These are phyloP conservation scores for Pseudoneurospora amorphoporcata DNA, from an alignment of 495 filamentous ascomycete genomes.

Conservation along the genomic window DNA sequence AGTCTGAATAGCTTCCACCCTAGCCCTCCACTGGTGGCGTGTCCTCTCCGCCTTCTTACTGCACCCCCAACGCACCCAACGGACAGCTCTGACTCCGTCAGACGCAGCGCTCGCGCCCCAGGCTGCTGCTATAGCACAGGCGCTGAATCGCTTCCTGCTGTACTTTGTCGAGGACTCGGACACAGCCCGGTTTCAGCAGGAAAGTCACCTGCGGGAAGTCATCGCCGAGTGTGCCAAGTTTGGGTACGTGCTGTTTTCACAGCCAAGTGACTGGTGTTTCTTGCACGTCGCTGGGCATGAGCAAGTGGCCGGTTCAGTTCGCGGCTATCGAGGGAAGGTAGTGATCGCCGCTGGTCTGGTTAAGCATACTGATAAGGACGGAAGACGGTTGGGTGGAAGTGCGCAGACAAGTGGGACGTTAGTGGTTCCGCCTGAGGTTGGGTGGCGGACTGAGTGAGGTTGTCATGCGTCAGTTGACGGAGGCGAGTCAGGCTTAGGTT, in stretches of 20 bases:
- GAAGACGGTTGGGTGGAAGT: constrained; percentile 9
- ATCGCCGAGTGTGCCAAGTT: constrained; percentile 23
- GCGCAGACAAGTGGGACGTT: not conserved
- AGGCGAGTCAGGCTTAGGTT: not conserved
- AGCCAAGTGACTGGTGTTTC: constrained; percentile 23
- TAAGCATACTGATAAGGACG: constrained; percentile 18
- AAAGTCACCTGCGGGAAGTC: constrained; percentile 22
- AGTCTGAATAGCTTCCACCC: constrained; percentile 12
- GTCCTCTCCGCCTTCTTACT: constrained; percentile 28
- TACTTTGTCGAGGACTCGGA: constrained; percentile 19
- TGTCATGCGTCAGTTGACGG: not conserved
- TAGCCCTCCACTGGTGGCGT: constrained; percentile 25
- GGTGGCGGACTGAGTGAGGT: not conserved
- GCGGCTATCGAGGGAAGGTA: constrained; percentile 7
- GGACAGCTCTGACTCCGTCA: constrained; percentile 20
- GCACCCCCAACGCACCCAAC: constrained; percentile 20
- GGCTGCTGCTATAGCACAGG: constrained; percentile 17
- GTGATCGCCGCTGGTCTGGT: constrained; percentile 20
- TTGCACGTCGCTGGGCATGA: constrained; percentile 4
- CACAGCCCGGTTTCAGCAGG: constrained; percentile 22
- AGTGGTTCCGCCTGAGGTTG: constrained; percentile 13
- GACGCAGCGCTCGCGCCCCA: constrained; percentile 17
- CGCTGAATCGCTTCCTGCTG: constrained; percentile 21
- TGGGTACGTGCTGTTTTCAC: constrained; percentile 26
- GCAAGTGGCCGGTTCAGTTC: not conserved